These are phyloP conservation scores for Populus hybrid DNA, from an alignment of 441 rosid genomes.

Conservation along the genomic window DNA sequence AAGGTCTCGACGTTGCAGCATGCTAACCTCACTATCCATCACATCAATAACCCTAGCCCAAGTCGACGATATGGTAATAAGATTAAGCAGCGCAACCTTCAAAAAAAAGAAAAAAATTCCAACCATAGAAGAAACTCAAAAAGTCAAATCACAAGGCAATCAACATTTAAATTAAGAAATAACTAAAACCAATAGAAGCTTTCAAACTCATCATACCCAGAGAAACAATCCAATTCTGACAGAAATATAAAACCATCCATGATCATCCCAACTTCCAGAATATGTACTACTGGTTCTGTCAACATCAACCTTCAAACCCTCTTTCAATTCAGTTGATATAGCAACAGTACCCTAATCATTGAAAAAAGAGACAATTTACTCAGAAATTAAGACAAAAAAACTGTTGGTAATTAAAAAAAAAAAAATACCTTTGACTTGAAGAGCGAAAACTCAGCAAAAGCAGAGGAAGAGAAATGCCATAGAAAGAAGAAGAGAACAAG, in stretches of 20 bases:
- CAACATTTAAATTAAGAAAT: conserved; percentile 6
- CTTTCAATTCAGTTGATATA: conserved; percentile 34
- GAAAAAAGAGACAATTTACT: not conserved
- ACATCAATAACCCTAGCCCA: conserved; percentile 96
- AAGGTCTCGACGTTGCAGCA: conserved; percentile 4
- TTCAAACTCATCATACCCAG: conserved; percentile 54
- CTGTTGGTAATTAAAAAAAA: not conserved
- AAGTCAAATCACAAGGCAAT: not conserved
- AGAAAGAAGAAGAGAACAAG: conserved; percentile 72
- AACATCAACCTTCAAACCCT: conserved; percentile 28
- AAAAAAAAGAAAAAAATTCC: not conserved
- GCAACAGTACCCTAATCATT: conserved; percentile 45
- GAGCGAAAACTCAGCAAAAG: conserved; percentile 42
- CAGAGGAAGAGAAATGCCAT: conserved; percentile 47
- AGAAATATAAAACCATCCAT: conserved; percentile 68
- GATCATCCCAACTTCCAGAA: conserved; percentile 46
- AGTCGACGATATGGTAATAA: conserved; percentile 88
- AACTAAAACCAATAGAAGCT: not conserved
- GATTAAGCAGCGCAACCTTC: conserved; percentile 89
- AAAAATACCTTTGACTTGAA: conserved; percentile 46
- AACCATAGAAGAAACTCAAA: conserved; percentile 11
- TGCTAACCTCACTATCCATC: conserved; percentile 84
- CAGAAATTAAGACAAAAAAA: not conserved
- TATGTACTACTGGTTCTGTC: conserved; percentile 31
- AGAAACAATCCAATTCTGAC: conserved; percentile 89